Evolutionary conservation across 75 land plant species (phyloP), one percentile per base, ranked within the genome.

Genomic region (Isoetes taiwanensis): DNA sequence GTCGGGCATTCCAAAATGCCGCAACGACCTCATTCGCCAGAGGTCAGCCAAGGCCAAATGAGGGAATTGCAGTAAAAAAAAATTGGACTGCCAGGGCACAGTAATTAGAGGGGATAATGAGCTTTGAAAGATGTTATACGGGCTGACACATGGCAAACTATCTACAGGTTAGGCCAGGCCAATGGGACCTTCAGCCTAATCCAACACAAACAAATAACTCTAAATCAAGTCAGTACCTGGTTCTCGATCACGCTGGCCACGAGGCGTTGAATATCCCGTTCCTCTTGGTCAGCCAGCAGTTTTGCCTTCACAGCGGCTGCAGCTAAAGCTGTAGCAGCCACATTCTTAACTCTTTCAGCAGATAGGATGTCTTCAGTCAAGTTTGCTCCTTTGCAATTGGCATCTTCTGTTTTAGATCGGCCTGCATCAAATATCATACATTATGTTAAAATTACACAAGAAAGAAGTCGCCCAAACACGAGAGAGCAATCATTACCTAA

Each of bases 301-400:
- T 87, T 83, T 25, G 95, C 97, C 70, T 87, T 91, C 54, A 91
- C 95, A 25, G 97, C 85, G 57, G 85, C 89, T 35, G 95, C 85
- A 28, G 97, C 78, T 19, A 91, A 60, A 25, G 83, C 78, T 37
- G 89, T 68, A 31, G 77, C 56, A 32, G 97, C 97, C 33, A 83
- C 95, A 25, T 64, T 75, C 71, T 78, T 83, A 20, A 91, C 24
- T 33, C 64, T 79, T 31, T 72, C 76, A 37, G 68, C 20, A 9
- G 32, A 20, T 21, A 30, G 41, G 1, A 77, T 68, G 39, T 69
- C 38, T 26, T 56, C 72, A 5, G 12, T 25, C 27, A 35, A 39
- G 25, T 9, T 23, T 19, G 41, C 30, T 61, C 30, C 28, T 43
- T 23, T 16, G n/a, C n/a, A n/a, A n/a, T n/a, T n/a, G 50, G 21